A percentile compares a stretch with the other conserved stretches of the same genome.
Conservation (phyloP, 306 rosid species). For the Styphnolobium japonicum region DNA sequence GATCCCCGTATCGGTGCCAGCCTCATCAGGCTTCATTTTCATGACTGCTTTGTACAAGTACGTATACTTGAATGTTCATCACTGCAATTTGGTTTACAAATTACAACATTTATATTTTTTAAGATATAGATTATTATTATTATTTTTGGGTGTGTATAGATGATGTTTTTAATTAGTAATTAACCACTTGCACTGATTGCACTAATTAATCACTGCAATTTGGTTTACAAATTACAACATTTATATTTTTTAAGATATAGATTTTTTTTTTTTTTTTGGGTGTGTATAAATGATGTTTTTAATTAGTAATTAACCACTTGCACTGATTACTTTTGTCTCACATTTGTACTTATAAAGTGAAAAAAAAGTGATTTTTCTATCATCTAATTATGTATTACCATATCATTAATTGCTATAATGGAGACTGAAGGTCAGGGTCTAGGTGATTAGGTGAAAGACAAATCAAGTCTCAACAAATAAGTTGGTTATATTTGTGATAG, state of each 20-base stretch:
- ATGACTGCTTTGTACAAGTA: conserved; percentile 62
- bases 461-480: not conserved
- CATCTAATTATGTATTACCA: no score
- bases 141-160: no score
- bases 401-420: no score
- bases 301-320: no score
- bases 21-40: conserved; percentile 57
- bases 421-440: not conserved
- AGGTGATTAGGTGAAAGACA: not conserved
- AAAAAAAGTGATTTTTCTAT: no score
- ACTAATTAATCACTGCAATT: not conserved
- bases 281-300: no score
- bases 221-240: not conserved
- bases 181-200: no score
- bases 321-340: no score
- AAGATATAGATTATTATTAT: not conserved
- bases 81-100: not conserved
- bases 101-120: not conserved
- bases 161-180: no score
- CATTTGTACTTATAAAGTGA: no score
- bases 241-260: not conserved
- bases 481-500: conserved; percentile 17
- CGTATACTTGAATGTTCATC: not conserved
- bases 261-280: no score
- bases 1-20: conserved; percentile 48